Base-by-base conservation (phyloP, 805 yeast species). In the Lachancea fermentati region DNA sequence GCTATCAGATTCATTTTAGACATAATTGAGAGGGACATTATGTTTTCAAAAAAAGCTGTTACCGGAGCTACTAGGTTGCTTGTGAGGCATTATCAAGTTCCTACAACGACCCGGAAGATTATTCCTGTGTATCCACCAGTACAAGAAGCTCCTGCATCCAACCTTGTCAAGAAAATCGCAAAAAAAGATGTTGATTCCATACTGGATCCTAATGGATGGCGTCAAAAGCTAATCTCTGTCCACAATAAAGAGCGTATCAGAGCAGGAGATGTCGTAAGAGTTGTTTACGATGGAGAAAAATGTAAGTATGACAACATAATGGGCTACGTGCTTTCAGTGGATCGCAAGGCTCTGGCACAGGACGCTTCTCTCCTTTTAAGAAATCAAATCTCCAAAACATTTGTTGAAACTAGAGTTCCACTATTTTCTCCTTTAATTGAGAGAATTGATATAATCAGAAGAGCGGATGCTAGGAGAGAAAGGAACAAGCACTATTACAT, bases 401-500 rank as follows among this genome's bases (percentile, higher is more conserved):
- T 95, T 42, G 91, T 86, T 36, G 97, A 91, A 57, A 67, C 81
- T 47, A 72, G 91, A 46, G 76, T 88, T 35, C 89, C 91, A 19
- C 65, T 91, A 18, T 91, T 72, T 68, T 83, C 82, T 46, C 96
- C 97, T 5, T 69, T 78, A 40, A 72, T 93, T 41, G 75, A 79
- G 47, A 76, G 81, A 62, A 71, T 91, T 39, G 97, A 89, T 63
- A 62, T 88, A 30, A 63, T 91, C 46, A 75, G 84, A 63, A 81
- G 81, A 63, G 63, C 67, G 47, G 76, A 74, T 56, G 80, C 86
- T 63, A 47, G 49, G 29, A 78, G 83, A 70, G 71, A 73, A 47
- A 79, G 95, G 75, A 78, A 79, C 66, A 91, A 86, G 71, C 91
- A 87, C 54, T 89, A 82, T 72, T 93, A 86, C 66, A 83, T 93